These are phyloP conservation scores for Penicillium salamii DNA, from an alignment of 495 filamentous ascomycete species.

Conservation along the genomic window DNA sequence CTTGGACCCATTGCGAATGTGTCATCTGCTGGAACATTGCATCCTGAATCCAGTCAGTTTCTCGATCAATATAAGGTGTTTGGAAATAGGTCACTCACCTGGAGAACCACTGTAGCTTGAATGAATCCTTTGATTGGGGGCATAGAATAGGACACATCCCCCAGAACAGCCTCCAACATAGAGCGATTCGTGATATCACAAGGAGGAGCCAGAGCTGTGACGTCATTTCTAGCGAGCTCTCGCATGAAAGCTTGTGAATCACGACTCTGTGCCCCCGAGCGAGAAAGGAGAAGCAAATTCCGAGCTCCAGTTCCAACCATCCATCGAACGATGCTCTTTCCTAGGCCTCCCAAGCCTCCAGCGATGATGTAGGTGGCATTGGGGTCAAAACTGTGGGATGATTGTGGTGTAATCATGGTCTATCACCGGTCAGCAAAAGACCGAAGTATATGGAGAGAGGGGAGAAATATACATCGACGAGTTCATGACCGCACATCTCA, in stretches of 20 bases:
- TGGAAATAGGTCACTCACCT: too few relatives aligned
- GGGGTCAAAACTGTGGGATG: too few relatives aligned
- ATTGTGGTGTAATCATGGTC: too few relatives aligned
- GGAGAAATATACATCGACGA: neutral
- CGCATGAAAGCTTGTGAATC: too few relatives aligned
- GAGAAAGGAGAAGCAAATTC: neutral
- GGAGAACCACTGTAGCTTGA: constrained; percentile 33
- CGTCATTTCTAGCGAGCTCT: neutral
- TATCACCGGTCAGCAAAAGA: too few relatives aligned
- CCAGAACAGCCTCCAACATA: neutral
- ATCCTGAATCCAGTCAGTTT: too few relatives aligned
- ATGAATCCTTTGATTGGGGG: constrained; percentile 54
- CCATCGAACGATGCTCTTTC: neutral
- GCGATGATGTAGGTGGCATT: neutral
- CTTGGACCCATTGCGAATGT: neutral
- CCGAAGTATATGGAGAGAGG: too few relatives aligned
- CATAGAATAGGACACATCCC: neutral
- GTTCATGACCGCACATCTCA: neutral
- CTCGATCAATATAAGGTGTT: too few relatives aligned
- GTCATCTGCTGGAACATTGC: too few relatives aligned
- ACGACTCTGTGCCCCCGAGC: neutral
- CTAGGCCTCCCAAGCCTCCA: constrained; percentile 1
- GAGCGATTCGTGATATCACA: constrained; percentile 2
- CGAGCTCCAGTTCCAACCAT: neutral
- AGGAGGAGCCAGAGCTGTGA: neutral